Evolutionary conservation across 1,139 yeast species (phyloP), one percentile per base, ranked within the genome.

Genomic region (Yamadazyma atmosphaerica): DNA sequence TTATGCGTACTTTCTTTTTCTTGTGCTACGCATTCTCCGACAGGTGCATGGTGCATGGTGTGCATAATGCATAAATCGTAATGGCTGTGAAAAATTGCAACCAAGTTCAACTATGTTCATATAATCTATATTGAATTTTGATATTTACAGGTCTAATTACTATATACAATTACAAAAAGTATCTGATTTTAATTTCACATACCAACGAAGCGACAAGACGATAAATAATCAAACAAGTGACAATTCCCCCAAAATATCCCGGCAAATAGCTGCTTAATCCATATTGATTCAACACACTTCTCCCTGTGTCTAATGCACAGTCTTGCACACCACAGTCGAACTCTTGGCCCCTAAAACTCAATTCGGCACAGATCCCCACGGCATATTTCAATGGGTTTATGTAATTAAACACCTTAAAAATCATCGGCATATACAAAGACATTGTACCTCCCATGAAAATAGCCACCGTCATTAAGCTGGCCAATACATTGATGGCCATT

Each of bases 381-480:
- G 77, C 83, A 56, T 83, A 87, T 51, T 83, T 84, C 53, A 84
- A 61, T 1, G 96, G 96, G 39, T 81, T 83, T 11, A 84, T 51
- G 62, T 80, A 87, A 58, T 86, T 87, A 56, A 84, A 63, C 0
- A 81, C 95, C 46, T 70, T 69, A 54, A 87, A 74, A 38, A 87
- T 78, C 1, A 63, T 63, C 6, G 88, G 88, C 83, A 87, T 79
- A 25, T 82, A 71, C 47, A 86, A 62, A 0, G 96, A 83, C 82
- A 88, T 74, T 4, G 90, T 69, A n/a, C 96, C 96, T 3, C 88
- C 87, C 94, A 87, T 85, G 50, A 84, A 79, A 13, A 84, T 76
- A 6, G 90, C 92, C 41, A 86, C 64, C 3, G 86, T 75, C 35
- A 85, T 61, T 23, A 84, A 55, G 8, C 79, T 74, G 0, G 89